Percentiles rank a stretch among this genome's conserved stretches.
Conservation (phyloP, 495 filamentous ascomycete species). For the Penicillium pancosmium region DNA sequence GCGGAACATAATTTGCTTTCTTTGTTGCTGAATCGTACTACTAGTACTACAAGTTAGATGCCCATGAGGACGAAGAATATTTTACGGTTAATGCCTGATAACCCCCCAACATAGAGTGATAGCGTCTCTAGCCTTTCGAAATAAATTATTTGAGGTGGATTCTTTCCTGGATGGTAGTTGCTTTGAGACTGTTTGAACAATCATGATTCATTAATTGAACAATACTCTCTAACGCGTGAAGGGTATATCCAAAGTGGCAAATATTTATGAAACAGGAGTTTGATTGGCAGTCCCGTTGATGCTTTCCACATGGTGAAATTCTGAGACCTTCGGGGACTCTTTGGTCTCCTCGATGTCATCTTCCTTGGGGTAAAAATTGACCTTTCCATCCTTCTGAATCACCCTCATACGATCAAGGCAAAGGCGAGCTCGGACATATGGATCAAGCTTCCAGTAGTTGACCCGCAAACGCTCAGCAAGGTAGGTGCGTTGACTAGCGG, state of each 20-base stretch:
- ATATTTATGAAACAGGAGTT: conserved; percentile 15
- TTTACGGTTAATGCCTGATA: too few species aligned
- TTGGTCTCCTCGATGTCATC: conserved; percentile 14
- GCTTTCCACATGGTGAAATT: conserved; percentile 36
- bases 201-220: conserved; percentile 3
- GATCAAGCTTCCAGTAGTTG: conserved; percentile 84
- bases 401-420: conserved; percentile 72
- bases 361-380: conserved; percentile 62
- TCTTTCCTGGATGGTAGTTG: too few species aligned
- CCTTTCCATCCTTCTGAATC: conserved; percentile 61
- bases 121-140: too few species aligned
- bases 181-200: not conserved
- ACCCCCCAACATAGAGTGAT: too few species aligned
- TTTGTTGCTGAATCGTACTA: too few species aligned
- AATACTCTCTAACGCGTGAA: not conserved
- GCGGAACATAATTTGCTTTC: too few species aligned
- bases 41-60: too few species aligned
- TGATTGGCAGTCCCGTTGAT: conserved; percentile 8
- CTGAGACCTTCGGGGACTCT: conserved; percentile 27
- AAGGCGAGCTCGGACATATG: conserved; percentile 70
- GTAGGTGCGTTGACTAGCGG: conserved; percentile 58
- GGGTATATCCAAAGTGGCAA: not conserved
- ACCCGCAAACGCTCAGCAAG: conserved; percentile 63
- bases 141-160: too few species aligned
- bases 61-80: too few species aligned